Evolutionary conservation across 176 grass and related monocot species (phyloP).

Genomic region (Secale cereale): DNA sequence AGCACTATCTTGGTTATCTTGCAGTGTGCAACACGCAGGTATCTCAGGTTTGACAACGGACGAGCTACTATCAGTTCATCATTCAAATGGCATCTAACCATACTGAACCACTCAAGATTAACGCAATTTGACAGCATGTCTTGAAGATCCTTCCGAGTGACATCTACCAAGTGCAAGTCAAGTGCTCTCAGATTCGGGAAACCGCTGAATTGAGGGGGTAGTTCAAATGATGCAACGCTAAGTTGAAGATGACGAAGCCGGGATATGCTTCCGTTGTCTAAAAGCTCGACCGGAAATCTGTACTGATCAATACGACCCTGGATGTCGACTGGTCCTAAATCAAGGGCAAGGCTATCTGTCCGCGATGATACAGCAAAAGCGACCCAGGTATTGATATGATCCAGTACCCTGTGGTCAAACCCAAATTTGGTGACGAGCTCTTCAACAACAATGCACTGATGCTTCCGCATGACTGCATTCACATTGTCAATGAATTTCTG

Average conservation of each 20-base stretch:
- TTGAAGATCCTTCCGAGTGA: neutral
- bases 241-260: conserved; percentile 18
- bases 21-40: neutral
- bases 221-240: conserved; percentile 2
- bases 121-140: conserved; percentile 4
- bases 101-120: conserved; percentile 25
- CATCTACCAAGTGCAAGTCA: neutral
- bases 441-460: neutral
- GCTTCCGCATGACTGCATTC: conserved; percentile 5
- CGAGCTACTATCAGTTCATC: neutral
- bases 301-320: neutral
- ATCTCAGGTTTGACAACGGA: neutral
- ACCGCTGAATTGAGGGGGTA: neutral
- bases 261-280: neutral
- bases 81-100: neutral
- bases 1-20: neutral
- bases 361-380: neutral
- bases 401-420: neutral
- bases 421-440: conserved; percentile 8
- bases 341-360: conserved; percentile 8
- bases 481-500: conserved; percentile 18
- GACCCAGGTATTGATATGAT: conserved; percentile 30
- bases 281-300: conserved; percentile 3
- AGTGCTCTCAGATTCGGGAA: neutral
- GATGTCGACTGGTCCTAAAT: neutral